Conservation (phyloP, 257 asterid genomes). For the Solanum chmielewskii region DNA sequence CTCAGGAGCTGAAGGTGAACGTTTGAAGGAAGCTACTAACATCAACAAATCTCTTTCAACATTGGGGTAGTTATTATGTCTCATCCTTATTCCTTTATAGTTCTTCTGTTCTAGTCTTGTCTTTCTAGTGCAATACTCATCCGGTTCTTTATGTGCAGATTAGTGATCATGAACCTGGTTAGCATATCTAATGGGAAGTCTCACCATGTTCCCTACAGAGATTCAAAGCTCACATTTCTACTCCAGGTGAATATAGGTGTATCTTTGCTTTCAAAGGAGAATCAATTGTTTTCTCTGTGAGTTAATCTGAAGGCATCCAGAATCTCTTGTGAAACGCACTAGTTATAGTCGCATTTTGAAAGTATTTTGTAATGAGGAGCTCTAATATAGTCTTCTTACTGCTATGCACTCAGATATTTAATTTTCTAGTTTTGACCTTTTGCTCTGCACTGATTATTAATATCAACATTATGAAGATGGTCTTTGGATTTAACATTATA, state of each 20-base stretch:
- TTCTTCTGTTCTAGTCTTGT: not conserved
- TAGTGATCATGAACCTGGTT: slow-evolving; percentile 96
- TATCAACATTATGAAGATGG: not conserved
- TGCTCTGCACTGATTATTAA: not conserved
- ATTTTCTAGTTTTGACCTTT: not conserved
- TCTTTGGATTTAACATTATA: not conserved
- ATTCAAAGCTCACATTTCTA: slow-evolving; percentile 96
- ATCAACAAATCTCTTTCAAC: slow-evolving; percentile 97
- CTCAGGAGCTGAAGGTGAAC: slow-evolving; percentile 99
- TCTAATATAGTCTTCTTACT: not conserved
- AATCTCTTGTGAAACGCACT: not conserved
- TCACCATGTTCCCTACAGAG: slow-evolving; percentile 91
- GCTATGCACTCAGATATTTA: not conserved
- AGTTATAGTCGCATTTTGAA: not conserved
- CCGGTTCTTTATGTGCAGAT: slow-evolving; percentile 35
- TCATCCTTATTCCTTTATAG: not conserved
- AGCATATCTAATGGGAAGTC: slow-evolving; percentile 82
- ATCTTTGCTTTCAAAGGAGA: slow-evolving; percentile 2
- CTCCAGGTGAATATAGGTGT: slow-evolving; percentile 64
- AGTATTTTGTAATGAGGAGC: not conserved
- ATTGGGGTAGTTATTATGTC: slow-evolving; percentile 54
- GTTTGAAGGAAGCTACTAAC: slow-evolving; percentile 92
- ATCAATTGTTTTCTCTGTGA: not conserved
- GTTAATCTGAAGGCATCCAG: not conserved
- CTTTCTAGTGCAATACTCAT: not conserved